Percentiles rank a stretch among this genome's conserved stretches.
Conservation (phyloP, 2,329 filamentous ascomycete species). For the Herpomyces periplanetae region DNA sequence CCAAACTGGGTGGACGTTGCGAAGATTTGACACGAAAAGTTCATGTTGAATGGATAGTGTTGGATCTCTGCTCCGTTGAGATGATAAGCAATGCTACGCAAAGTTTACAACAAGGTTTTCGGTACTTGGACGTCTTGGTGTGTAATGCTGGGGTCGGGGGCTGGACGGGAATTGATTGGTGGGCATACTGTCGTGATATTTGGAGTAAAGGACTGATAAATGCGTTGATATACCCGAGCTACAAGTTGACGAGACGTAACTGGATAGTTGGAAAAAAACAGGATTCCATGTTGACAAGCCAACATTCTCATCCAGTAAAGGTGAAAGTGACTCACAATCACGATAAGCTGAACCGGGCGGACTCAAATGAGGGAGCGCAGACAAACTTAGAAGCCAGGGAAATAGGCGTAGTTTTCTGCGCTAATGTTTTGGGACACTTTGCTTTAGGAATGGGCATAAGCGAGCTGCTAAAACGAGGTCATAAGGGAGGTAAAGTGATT, state of each 20-base stretch:
- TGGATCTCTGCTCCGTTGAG: too few species aligned
- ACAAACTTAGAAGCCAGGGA: constrained; percentile 1
- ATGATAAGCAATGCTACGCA: too few species aligned
- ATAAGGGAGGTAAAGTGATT: constrained; percentile 26
- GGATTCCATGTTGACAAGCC: constrained; percentile 3
- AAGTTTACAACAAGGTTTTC: constrained; percentile 14
- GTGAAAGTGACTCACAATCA: constrained; percentile 1
- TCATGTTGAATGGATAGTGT: too few species aligned
- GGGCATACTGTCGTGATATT: constrained; percentile 14
- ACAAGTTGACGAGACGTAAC: constrained; percentile 22
- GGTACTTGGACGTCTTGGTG: constrained; percentile 35
- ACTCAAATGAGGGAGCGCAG: constrained; percentile 1
- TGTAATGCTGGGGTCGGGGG: constrained; percentile 67
- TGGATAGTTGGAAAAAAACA: constrained; percentile 15
- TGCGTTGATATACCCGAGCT: constrained; percentile 33
- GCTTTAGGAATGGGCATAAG: constrained; percentile 8
- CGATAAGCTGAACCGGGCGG: constrained; percentile 3
- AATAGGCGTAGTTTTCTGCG: constrained; percentile 45
- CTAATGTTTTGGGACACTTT: constrained; percentile 77
- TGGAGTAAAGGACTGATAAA: constrained; percentile 19
- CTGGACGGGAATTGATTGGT: constrained; percentile 41
- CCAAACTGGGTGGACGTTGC: too few species aligned
- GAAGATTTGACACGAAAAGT: too few species aligned
- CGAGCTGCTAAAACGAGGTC: constrained; percentile 7
- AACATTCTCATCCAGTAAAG: constrained; percentile 1